These are phyloP conservation scores for Byssoonygena ceratinophila DNA, from an alignment of 2,329 filamentous ascomycete genomes.

Conservation along the genomic window DNA sequence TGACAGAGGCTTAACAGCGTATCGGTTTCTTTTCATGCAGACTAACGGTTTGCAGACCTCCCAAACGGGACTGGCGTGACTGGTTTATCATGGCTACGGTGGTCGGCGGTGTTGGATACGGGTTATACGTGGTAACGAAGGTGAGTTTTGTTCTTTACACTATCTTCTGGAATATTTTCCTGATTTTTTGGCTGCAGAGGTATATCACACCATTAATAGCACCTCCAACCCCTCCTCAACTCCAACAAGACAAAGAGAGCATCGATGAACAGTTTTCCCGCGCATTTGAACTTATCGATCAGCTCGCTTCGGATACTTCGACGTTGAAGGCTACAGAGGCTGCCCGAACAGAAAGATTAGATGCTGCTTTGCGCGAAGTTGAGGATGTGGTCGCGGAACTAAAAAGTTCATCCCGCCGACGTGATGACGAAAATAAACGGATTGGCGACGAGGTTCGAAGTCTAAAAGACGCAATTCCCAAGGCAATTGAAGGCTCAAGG, in stretches of 20 bases:
- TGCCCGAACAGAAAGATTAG: conserved; percentile 69
- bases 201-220: conserved; percentile 86
- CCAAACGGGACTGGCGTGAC: conserved; percentile 87
- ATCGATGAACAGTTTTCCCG: conserved; percentile 91
- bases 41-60: conserved; percentile 37
- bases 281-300: conserved; percentile 82
- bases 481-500: conserved; percentile 78
- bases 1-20: background rate
- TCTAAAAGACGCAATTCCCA: conserved; percentile 75
- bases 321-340: conserved; percentile 78
- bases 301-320: conserved; percentile 81
- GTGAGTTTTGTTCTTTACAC: conserved; percentile 36
- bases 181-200: conserved; percentile 45
- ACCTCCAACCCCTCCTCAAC: conserved; percentile 82
- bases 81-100: conserved; percentile 99
- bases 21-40: background rate
- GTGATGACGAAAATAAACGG: conserved; percentile 78
- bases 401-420: conserved; percentile 66
- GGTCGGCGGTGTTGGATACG: conserved; percentile 78
- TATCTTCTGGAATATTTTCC: background rate
- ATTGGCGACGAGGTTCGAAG: conserved; percentile 76
- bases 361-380: conserved; percentile 69
- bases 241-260: conserved; percentile 85
- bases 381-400: conserved; percentile 72
- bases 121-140: conserved; percentile 78